Evolutionary conservation across 495 filamentous ascomycete genomes (phyloP), one percentile per base, ranked within the genome.

Genomic region (Tetracladium marchalianum): DNA sequence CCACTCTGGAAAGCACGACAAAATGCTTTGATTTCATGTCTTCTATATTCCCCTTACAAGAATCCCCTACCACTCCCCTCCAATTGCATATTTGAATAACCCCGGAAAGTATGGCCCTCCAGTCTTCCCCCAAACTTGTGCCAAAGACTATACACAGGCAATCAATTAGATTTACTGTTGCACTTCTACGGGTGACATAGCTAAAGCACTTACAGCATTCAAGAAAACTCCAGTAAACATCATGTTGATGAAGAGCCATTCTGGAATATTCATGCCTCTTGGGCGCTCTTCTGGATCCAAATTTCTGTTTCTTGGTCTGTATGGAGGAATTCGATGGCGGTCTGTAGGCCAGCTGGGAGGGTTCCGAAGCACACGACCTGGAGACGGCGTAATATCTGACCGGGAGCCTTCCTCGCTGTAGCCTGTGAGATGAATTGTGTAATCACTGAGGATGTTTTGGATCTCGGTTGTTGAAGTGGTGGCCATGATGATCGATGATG

Each of bases 171-270:
- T 3, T 27, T 27, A 7, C 22, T 27, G 22, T 27, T 27, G 3
- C 22, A 27, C 3, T 27, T 27, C 7, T 27, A 7, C 22, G 22
- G 22, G 22, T 27, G 22, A 27, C 22, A 27, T 27, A 3, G 7
- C 22, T 3, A 27, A 27, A 27, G 22, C 22, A 63, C 72, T 45
- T 56, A 78, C 75, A 43, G 66, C 59, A 44, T 75, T 69, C 12
- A 71, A 49, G 62, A 61, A 64, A 5, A 73, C 67, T 7, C 72
- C 73, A 15, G 67, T 64, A 42, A 76, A 63, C 73, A 79, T 75
- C 4, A 66, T 51, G 43, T 62, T 61, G 38, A 75, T 61, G 41
- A 77, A 72, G 22, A 59, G 62, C 41, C 53, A 56, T 53, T 77
- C 71, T 2, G 55, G 53, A 11, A 31, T 43, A 55, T 65, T 71